Conservation (phyloP, 2,329 filamentous ascomycete species). For the Trichoderma asperellum region DNA sequence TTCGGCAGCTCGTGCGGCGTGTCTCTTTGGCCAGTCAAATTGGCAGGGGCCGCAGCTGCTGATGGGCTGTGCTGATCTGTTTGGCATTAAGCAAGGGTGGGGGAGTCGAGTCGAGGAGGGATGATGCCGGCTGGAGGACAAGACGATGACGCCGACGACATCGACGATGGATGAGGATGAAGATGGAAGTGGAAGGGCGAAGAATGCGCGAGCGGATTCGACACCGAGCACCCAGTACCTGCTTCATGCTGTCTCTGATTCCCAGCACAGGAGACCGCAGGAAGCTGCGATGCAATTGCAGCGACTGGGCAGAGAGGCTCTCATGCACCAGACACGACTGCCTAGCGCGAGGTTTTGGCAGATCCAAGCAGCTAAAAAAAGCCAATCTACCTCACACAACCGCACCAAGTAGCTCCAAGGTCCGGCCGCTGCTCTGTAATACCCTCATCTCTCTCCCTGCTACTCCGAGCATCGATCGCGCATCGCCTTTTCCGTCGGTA, state of each 20-base stretch:
- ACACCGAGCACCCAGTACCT: not conserved
- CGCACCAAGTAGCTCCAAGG: not conserved
- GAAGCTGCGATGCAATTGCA: not conserved
- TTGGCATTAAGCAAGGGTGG: conserved; percentile 8
- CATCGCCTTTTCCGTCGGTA: not conserved
- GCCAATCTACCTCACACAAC: conserved; percentile 6
- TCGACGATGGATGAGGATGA: conserved; percentile 6
- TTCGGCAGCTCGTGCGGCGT: not conserved
- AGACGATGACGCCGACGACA: not conserved
- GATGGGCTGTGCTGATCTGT: conserved; percentile 24
- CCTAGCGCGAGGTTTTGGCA: not conserved
- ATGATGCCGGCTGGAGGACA: conserved; percentile 6
- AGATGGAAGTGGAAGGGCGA: not conserved
- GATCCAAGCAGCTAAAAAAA: not conserved
- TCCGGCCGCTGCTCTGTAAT: not conserved
- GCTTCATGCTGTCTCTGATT: not conserved
- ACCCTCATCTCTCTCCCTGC: not conserved
- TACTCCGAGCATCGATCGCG: not conserved
- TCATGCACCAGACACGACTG: not conserved
- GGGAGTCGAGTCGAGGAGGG: conserved; percentile 8
- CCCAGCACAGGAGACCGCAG: not conserved
- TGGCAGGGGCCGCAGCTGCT: conserved; percentile 14
- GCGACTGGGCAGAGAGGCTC: not conserved
- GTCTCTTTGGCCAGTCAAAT: not conserved
- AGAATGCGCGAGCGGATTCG: not conserved